Base-by-base conservation (phyloP, 2,329 filamentous ascomycete genomes). In the Hirsutella rhossiliensis region DNA sequence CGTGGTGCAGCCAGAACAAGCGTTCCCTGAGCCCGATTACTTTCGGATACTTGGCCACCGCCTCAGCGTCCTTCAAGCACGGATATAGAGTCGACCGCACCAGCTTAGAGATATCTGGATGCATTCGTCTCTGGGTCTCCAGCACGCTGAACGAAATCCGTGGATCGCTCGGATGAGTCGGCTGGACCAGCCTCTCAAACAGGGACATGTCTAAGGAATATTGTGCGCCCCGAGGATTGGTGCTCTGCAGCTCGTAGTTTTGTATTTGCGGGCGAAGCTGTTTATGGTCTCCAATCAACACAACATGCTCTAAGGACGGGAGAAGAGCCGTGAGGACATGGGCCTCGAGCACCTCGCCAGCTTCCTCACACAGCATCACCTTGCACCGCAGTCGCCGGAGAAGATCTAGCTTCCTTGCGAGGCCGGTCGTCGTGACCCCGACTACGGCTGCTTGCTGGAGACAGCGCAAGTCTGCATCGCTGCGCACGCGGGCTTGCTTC, bases 291-390 rank as follows among this genome's bases (percentile, higher is more conserved):
- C 80, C 78, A 34, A 83, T 82, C 13, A 78, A 65, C 17, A 84
- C 75, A 6, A 68, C 61, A 46, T 85, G 80, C 54, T 84, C 69
- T 0, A 82, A 56, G 0, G 69, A 69, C 0, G 78, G 78, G 0
- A 81, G 61, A 4, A 84, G 56, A 0, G 79, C 69, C 0, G 76
- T 75, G 1, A 84, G 55, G 3, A 75, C 62, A 46, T 84, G 79
- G 0, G 75, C 66, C 54, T 86, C 82, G 29, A 84, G 63, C 0
- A 85, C 75, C 48, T 86, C 80, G 0, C 73, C 81, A 2, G 81
- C 81, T 52, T 86, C 81, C 54, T 86, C 81, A 30, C 76, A 82
- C 1, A 85, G 55, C 15, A 85, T 56, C 0, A 82, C 70, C 47
- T 81, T 80, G 29, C 64, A 62, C 7, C 60, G 54, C 2, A 81